Evolutionary conservation across 768 basidiomycete genomes (phyloP), one percentile per base, ranked within the genome.

Genomic region (Boletus reticulatus): DNA sequence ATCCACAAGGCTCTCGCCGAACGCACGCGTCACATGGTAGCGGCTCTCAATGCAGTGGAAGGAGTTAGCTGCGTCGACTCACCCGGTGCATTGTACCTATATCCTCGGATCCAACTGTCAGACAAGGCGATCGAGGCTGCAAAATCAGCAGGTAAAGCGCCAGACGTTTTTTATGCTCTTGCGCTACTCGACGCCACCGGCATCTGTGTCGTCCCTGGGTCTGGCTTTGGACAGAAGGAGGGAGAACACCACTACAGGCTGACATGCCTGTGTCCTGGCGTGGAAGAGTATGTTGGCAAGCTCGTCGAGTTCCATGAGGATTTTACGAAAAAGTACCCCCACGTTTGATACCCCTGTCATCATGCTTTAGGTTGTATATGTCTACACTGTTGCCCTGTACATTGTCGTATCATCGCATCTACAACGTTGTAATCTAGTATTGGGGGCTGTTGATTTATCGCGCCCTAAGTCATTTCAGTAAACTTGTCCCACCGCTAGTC

Each of bases 261-360:
- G 69, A 99, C 97, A 9, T 97, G 96, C 64, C 75, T 98, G 61
- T 97, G 94, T 65, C 94, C 94, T 3, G 93, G 92, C 39, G 92
- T 93, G 17, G 95, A 96, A 43, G 93, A 94, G 64, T 98, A 94
- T 68, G 89, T 96, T 10, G 79, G 80, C 34, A 88, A 91, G 66
- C 77, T 98, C 45, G 94, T 93, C 74, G 75, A 72, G 55, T 89
- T 89, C 82, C 88, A 89, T 66, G 66, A 72, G 51, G 75, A 75
- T 20, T 89, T 89, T 59, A 74, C 83, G 71, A 66, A 69, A 53
- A 81, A 80, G 72, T 83, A 82, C 57, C 55, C 55, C 7, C 34
- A 55, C 22, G 37, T 27, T 54, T 69, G 49, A 69, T 65, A 58
- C 43, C 48, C 36, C 1, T 12, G 9, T 24, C 20, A 17, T 37